phyloP scores from a whole-genome alignment of 495 filamentous ascomycete species.

The Podospora fimiseda region DNA sequence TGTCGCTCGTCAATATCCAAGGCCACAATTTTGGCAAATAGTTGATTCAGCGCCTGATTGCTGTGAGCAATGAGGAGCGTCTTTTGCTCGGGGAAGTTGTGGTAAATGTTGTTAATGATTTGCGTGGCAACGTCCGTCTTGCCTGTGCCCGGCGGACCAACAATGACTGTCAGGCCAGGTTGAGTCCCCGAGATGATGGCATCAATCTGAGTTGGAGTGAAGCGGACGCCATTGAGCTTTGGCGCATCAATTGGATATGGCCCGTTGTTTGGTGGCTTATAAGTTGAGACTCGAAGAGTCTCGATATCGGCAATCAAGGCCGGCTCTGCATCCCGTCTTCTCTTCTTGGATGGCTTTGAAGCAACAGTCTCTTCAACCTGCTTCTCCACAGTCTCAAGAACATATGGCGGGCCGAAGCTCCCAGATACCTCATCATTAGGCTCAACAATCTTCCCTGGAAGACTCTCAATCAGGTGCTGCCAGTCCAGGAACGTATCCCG shows the following conservation, averaged over 20 bases:
- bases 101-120: constrained; percentile 98
- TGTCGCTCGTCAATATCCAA: constrained; percentile 95
- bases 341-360: constrained; percentile 66
- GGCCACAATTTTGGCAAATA: constrained; percentile 96
- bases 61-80: constrained; percentile 94
- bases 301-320: constrained; percentile 51
- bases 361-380: constrained; percentile 32
- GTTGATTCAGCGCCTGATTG: constrained; percentile 95
- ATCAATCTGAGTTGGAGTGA: constrained; percentile 86
- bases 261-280: constrained; percentile 83
- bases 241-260: constrained; percentile 88
- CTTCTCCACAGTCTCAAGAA: constrained; percentile 59
- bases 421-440: constrained; percentile 60
- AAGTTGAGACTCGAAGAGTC: constrained; percentile 77
- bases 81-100: constrained; percentile 88
- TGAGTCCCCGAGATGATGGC: constrained; percentile 92
- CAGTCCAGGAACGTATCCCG: constrained; percentile 93
- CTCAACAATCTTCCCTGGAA: constrained; percentile 78
- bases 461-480: constrained; percentile 84
- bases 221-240: constrained; percentile 74
- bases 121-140: constrained; percentile 98
- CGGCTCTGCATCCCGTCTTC: constrained; percentile 66
- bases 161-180: constrained; percentile 88
- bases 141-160: constrained; percentile 92
- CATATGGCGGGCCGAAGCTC: constrained; percentile 82